Evolutionary conservation across 169 alveolate species (phyloP).

Genomic region (Plasmodium inui): DNA sequence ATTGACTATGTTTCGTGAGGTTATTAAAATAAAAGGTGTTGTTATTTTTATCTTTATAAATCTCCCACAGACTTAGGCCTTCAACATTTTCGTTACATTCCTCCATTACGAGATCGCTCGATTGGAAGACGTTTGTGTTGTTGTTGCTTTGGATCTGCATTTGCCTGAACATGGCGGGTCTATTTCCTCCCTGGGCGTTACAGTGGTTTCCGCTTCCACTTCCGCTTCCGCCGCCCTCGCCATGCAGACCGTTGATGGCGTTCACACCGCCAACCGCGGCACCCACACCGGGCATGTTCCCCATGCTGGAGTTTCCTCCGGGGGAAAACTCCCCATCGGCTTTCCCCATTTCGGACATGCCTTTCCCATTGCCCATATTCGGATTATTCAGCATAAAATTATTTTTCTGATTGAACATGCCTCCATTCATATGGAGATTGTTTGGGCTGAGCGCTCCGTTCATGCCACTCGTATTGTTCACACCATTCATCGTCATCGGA

Average conservation of each 20-base stretch:
- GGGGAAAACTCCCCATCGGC: slow-evolving; percentile 13
- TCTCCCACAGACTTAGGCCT: slow-evolving; percentile 84
- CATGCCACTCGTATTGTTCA: not conserved
- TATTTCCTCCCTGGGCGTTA: not conserved
- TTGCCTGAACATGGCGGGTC: not conserved
- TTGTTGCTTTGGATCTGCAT: slow-evolving; percentile 20
- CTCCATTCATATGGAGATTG: not conserved
- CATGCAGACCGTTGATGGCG: not conserved
- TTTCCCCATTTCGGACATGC: not conserved
- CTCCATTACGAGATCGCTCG: slow-evolving; percentile 41
- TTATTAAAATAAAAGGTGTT: slow-evolving; percentile 86
- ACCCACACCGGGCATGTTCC: not conserved
- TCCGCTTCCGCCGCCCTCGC: not conserved
- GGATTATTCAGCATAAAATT: slow-evolving; percentile 3
- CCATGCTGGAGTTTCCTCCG: not conserved
- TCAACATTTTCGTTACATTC: slow-evolving; percentile 81
- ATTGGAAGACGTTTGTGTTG: slow-evolving; percentile 9
- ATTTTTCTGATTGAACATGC: slow-evolving; percentile 19
- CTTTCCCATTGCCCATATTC: not conserved
- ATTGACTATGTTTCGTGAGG: slow-evolving; percentile 89
- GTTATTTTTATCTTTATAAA: slow-evolving; percentile 81
- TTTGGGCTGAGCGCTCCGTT: not conserved
- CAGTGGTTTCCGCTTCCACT: not conserved
- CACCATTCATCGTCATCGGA: not conserved
- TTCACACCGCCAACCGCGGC: not conserved